A percentile compares a stretch with the other conserved stretches of the same genome.
Conservation (phyloP, 768 basidiomycete species). For the Rhodotorula paludigena region DNA sequence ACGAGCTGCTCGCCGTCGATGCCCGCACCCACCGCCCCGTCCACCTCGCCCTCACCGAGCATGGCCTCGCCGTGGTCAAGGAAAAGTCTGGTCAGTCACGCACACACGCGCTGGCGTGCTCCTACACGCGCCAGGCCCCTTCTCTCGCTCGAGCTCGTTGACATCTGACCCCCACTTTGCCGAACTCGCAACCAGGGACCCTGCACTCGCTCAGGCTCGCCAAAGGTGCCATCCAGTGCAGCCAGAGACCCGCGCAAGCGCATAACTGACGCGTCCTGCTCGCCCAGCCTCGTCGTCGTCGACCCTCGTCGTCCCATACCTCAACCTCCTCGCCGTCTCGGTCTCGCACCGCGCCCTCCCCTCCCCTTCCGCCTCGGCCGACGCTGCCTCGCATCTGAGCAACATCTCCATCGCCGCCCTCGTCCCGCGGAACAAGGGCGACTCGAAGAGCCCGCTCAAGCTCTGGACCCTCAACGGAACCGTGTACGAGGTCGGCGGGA, state of each 20-base stretch:
- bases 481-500: background rate
- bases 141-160: background rate
- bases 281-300: slow-evolving; percentile 6
- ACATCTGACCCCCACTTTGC: background rate
- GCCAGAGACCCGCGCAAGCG: no score
- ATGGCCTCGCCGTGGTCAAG: slow-evolving; percentile 4
- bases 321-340: slow-evolving; percentile 5
- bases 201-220: slow-evolving; percentile 2
- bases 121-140: no score
- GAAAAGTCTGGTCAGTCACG: background rate
- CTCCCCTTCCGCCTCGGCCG: background rate
- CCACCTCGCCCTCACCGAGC: slow-evolving; percentile 1
- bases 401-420: slow-evolving; percentile 10
- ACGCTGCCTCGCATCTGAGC: background rate
- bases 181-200: background rate
- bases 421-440: background rate
- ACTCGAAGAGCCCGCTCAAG: background rate
- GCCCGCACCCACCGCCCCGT: background rate
- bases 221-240: no score
- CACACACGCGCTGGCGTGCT: background rate
- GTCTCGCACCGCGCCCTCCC: background rate
- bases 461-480: background rate
- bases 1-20: slow-evolving; percentile 1
- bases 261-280: no score
- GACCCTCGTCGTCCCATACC: slow-evolving; percentile 12